Base-by-base conservation (phyloP, 257 asterid genomes). In the Scutellaria minor region DNA sequence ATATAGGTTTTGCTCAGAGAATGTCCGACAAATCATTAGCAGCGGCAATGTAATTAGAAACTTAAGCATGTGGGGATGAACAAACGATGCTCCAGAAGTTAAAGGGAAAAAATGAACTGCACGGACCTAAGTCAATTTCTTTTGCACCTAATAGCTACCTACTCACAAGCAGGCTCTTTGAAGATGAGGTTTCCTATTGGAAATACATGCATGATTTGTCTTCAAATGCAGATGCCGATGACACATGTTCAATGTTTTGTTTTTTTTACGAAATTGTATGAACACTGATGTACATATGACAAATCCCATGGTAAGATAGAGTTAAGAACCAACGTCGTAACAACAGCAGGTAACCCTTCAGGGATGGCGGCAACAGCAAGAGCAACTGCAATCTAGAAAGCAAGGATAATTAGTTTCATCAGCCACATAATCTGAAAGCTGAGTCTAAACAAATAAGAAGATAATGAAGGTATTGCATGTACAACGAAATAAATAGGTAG, bases 351-450 rank as follows among this genome's bases (percentile, higher is more conserved):
- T 78, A 95, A 97, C 48, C 99, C 99, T 85, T 95, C 99, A 64
- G 99, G 99, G 74, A 95, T 95, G 79, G 99, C 99, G 63, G 99
- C 99, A 81, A 95, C 99, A 27, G 99, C 99, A 74, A 95, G 96
- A 70, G 99, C 99, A 86, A 95, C 99, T 65, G 99, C 99, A 85
- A 95, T 92, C 99, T 94, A 76, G 76, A 69, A 80, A 80, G 56
- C 68, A 51, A 77, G 7, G 31, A 77, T 39, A 67, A 69, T 62
- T 46, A 77, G 54, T 39, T 42, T 70, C 7, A 40, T 69, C 64
- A 65, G 64, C 70, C 71, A 75, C 58, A 58, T 50, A 53, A 31
- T 46, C 40, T 10, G 48, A 42, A 73, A 70, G 63, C 65, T 42
- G 53, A 57, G 40, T 40, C 58, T 39, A 9, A 40, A 68, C 55